phyloP scores from a whole-genome alignment of 2,329 filamentous ascomycete species.

The Elsinoe necatrix region DNA sequence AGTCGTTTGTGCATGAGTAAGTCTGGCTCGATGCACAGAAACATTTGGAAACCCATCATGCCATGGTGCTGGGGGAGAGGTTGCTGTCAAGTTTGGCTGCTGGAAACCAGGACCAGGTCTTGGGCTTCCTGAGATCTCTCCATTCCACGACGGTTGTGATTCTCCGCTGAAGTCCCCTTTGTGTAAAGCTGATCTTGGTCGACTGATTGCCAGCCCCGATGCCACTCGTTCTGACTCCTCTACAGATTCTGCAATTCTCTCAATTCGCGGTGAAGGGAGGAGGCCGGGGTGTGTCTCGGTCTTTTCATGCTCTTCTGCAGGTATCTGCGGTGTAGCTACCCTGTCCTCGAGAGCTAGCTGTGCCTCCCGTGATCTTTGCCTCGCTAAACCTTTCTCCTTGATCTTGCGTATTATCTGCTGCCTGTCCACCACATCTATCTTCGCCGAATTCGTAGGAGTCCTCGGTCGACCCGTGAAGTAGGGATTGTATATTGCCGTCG shows the following conservation, averaged over 20 bases:
- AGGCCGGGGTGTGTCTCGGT: not conserved
- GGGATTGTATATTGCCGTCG: constrained; percentile 26
- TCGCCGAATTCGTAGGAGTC: constrained; percentile 26
- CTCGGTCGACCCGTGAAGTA: constrained; percentile 29
- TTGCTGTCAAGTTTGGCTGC: constrained; percentile 26
- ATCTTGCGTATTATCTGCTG: constrained; percentile 75
- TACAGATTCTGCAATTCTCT: constrained; percentile 21
- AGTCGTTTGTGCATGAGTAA: constrained; percentile 15
- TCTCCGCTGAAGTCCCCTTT: constrained; percentile 53
- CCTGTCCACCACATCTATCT: constrained; percentile 44
- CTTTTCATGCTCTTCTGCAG: not conserved
- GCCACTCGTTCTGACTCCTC: constrained; percentile 22
- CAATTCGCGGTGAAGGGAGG: constrained; percentile 11
- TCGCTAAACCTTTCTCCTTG: constrained; percentile 44
- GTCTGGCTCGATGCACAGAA: constrained; percentile 21
- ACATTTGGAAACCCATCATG: constrained; percentile 39
- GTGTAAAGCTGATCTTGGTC: constrained; percentile 67
- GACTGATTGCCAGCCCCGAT: constrained; percentile 54
- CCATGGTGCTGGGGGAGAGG: constrained; percentile 52
- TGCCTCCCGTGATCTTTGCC: constrained; percentile 12
- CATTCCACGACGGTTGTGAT: constrained; percentile 19
- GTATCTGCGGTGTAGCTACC: not conserved
- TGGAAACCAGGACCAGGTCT: constrained; percentile 1
- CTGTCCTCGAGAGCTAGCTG: constrained; percentile 23
- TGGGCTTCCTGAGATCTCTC: not conserved